Base-by-base conservation (phyloP, 805 yeast species). In the Cyberlindnera veronae region DNA sequence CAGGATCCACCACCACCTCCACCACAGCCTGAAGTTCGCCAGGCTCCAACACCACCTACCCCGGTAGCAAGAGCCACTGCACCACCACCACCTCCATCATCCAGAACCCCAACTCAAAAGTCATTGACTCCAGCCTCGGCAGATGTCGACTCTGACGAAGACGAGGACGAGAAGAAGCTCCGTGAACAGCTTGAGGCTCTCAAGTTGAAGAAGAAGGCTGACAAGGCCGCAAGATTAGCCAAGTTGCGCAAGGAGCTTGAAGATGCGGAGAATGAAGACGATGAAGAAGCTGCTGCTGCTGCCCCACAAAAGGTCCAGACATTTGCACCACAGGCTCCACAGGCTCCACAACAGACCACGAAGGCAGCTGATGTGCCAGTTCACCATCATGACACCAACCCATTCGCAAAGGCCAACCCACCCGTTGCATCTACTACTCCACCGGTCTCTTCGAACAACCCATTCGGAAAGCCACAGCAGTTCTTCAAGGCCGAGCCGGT, bases 171-270 rank as follows among this genome's bases (percentile, higher is more conserved):
- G 40, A 60, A 63, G 53, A 66, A 61, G 45, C 69, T 74, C 29
- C 71, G 69, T 48, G 64, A 54, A 32, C 57, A 59, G 35, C 41
- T 64, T 49, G 58, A 60, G 40, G 72, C 68, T 33, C 57, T 76
- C 36, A 72, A 72, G 43, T 54, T 64, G 44, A 76, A 72, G 57
- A 79, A 72, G 57, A 74, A 74, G 48, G 70, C 70, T 23, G 81
- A 76, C 8, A 79, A 76, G 52, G 85, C 78, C 46, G 82, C 75
- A 11, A 67, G 79, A 47, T 52, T 78, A 39, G 84, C 81, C 3
- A 69, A 71, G 46, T 60, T 81, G 38, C 77, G 72, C 50, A 71
- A 68, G 44, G 83, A 80, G 54, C 74, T 81, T 72, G 81, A 71
- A 29, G 78, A 71, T 8, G 64, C 63, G 18, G 75, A 71, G 23